Evolutionary conservation across 75 land plant species (phyloP).

Genomic region (Sequoia sempervirens): DNA sequence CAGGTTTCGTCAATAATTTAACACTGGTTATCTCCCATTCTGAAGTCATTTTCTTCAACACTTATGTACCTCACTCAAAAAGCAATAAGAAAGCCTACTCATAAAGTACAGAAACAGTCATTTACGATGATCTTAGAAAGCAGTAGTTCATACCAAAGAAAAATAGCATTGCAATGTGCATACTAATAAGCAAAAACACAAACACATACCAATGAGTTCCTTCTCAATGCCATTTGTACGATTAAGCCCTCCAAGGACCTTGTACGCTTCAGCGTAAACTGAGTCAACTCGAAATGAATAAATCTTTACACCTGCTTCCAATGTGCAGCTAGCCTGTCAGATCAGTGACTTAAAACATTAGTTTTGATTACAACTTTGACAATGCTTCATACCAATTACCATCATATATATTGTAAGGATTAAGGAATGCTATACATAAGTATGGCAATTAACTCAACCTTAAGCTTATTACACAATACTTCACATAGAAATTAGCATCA

Average conservation of each 20-base stretch:
- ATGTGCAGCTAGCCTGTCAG: constrained; percentile 89
- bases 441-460: background rate
- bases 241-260: constrained; percentile 92
- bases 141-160: background rate
- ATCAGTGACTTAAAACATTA: background rate
- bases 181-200: background rate
- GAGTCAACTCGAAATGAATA: constrained; percentile 91
- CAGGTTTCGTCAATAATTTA: background rate
- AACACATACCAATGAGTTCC: background rate
- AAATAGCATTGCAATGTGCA: background rate
- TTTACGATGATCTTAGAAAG: background rate
- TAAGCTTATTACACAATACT: background rate
- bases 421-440: background rate
- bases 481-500: background rate
- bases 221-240: constrained; percentile 55
- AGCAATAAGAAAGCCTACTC: background rate
- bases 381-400: background rate
- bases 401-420: background rate
- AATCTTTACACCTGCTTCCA: constrained; percentile 97
- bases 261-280: constrained; percentile 84
- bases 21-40: background rate
- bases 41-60: background rate
- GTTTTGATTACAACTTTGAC: background rate
- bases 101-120: background rate
- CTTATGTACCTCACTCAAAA: background rate